A percentile compares a stretch with the other conserved stretches of the same genome.
phyloP scores from a whole-genome alignment of 169 alveolate genomes.

The Plasmodium inui region DNA sequence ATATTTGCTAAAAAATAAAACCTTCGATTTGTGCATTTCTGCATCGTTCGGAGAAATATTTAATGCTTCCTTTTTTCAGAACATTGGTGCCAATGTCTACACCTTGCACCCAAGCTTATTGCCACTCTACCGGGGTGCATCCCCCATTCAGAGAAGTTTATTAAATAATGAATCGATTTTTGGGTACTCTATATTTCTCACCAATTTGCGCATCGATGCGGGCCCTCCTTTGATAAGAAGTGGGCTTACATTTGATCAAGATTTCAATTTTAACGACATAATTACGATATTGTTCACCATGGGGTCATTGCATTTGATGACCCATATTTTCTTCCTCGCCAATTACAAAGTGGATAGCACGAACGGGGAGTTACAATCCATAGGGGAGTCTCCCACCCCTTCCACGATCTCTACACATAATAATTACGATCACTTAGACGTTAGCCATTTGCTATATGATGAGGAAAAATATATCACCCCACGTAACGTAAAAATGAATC shows the following conservation, averaged over 20 bases:
- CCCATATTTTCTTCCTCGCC: slow-evolving; percentile 13
- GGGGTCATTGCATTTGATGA: slow-evolving; percentile 41
- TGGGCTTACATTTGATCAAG: slow-evolving; percentile 3
- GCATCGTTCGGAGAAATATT: slow-evolving; percentile 69
- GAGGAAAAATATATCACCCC: not conserved
- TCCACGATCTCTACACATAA: not conserved
- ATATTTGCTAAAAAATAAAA: slow-evolving; percentile 34
- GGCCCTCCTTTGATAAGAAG: slow-evolving; percentile 36
- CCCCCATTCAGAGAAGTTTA: slow-evolving; percentile 73
- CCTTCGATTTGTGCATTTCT: slow-evolving; percentile 40
- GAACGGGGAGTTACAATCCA: not conserved
- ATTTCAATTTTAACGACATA: slow-evolving; percentile 61
- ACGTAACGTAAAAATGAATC: not conserved
- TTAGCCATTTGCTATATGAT: not conserved
- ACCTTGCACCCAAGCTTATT: slow-evolving; percentile 70
- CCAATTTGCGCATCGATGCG: slow-evolving; percentile 38
- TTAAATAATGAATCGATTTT: slow-evolving; percentile 51
- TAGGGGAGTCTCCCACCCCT: not conserved
- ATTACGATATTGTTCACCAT: slow-evolving; percentile 53
- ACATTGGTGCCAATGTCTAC: slow-evolving; percentile 27
- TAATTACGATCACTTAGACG: not conserved
- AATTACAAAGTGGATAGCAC: not conserved
- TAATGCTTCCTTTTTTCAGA: slow-evolving; percentile 49
- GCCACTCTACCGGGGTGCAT: slow-evolving; percentile 65
- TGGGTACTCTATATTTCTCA: slow-evolving; percentile 55